A percentile compares a stretch with the other conserved stretches of the same genome.
phyloP scores from a whole-genome alignment of 345 rosid genomes.

The Dimocarpus longan region DNA sequence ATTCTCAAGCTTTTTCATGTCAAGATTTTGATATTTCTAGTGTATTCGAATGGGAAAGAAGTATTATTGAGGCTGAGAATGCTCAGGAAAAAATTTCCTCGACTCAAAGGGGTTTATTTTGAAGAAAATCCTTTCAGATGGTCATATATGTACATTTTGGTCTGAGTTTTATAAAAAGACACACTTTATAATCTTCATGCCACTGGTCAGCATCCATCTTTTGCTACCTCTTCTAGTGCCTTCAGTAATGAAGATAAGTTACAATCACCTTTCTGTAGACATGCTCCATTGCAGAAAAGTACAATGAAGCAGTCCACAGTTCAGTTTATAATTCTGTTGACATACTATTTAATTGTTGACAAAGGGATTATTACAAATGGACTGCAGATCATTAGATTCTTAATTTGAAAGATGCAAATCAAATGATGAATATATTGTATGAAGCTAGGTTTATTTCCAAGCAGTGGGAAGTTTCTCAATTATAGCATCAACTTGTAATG shows the following conservation, averaged over 20 bases:
- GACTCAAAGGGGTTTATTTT: background rate
- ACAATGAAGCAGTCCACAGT: too few species aligned
- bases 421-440: too few species aligned
- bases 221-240: too few species aligned
- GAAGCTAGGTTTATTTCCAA: background rate
- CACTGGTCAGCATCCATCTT: too few species aligned
- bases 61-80: conserved; percentile 27
- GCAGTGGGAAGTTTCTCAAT: background rate
- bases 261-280: too few species aligned
- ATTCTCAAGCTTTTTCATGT: conserved; percentile 30
- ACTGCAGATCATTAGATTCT: too few species aligned
- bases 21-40: conserved; percentile 41
- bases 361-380: background rate
- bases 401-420: too few species aligned
- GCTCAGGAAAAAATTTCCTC: background rate
- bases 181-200: background rate
- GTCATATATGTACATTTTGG: background rate
- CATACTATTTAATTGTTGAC: background rate
- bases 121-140: background rate
- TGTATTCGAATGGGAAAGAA: conserved; percentile 66
- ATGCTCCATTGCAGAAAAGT: too few species aligned
- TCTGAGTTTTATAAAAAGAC: background rate
- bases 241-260: too few species aligned
- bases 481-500: background rate
- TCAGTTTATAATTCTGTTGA: background rate